Conservation (phyloP, 106 monocot species). For the Dendrobium huoshanense region DNA sequence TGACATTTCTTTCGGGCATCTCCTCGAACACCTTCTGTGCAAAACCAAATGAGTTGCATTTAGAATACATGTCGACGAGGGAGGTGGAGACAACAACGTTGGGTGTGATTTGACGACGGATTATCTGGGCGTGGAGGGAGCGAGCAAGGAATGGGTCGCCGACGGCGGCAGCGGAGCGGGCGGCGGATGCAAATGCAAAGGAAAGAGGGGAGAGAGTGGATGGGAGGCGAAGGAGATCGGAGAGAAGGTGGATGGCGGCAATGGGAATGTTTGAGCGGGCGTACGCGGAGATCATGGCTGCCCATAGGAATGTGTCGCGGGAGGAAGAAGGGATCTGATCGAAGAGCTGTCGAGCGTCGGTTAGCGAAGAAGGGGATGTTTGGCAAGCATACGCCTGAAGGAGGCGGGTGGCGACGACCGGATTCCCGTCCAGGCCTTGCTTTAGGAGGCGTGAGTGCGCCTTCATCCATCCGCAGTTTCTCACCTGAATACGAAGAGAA, state of each 20-base stretch:
- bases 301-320: constrained; percentile 24
- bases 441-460: neutral
- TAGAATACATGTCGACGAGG: constrained; percentile 18
- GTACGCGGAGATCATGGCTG: constrained; percentile 26
- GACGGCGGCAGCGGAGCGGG: constrained; percentile 13
- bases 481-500: neutral
- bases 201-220: neutral
- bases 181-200: constrained; percentile 21
- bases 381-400: constrained; percentile 8
- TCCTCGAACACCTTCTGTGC: constrained; percentile 26
- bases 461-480: neutral
- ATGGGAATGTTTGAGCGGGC: neutral
- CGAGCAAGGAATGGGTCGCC: constrained; percentile 7
- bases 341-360: constrained; percentile 21
- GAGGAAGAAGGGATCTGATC: constrained; percentile 7
- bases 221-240: constrained; percentile 5
- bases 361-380: constrained; percentile 6
- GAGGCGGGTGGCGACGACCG: neutral
- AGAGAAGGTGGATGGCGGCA: constrained; percentile 13
- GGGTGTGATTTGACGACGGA: constrained; percentile 9
- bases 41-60: constrained; percentile 1
- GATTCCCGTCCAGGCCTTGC: constrained; percentile 2
- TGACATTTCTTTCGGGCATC: constrained; percentile 24
- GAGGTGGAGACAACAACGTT: constrained; percentile 34
- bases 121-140: constrained; percentile 14